These are phyloP conservation scores for Liquidambar formosana DNA, from an alignment of 164 flowering plant species.

Conservation along the genomic window DNA sequence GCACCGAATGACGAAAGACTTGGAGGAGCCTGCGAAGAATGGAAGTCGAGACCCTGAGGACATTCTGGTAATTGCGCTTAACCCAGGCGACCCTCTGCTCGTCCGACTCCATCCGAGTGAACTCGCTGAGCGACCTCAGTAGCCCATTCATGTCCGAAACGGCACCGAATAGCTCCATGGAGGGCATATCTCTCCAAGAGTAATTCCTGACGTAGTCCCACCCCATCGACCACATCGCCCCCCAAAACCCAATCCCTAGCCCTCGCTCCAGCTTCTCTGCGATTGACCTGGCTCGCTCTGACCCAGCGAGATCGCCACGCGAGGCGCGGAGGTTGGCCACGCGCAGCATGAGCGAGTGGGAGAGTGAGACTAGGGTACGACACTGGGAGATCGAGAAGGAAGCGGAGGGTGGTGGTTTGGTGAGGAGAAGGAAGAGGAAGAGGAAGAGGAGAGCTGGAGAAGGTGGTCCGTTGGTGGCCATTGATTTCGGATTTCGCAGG, in stretches of 20 bases:
- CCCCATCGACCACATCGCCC: conserved; percentile 36
- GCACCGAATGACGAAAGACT: conserved; percentile 49
- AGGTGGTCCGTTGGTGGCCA: conserved; percentile 6
- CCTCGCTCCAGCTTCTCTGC: conserved; percentile 46
- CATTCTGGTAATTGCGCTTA: conserved; percentile 36
- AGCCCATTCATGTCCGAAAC: conserved; percentile 49
- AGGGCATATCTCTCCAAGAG: conserved; percentile 52
- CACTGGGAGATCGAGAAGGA: conserved; percentile 26
- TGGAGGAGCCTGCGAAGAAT: conserved; percentile 35
- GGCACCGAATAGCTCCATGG: conserved; percentile 30
- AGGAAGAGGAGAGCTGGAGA: conserved; percentile 17
- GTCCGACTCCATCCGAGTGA: conserved; percentile 45
- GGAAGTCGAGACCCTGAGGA: conserved; percentile 39
- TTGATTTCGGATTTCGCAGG: not conserved
- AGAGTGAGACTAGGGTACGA: conserved; percentile 38
- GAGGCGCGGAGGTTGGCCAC: conserved; percentile 57
- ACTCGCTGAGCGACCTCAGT: conserved; percentile 36
- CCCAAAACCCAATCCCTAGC: conserved; percentile 39
- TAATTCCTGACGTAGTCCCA: conserved; percentile 62
- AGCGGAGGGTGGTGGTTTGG: conserved; percentile 12
- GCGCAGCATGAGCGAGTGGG: conserved; percentile 60
- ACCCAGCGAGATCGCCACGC: conserved; percentile 53
- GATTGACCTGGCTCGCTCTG: conserved; percentile 41
- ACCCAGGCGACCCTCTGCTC: conserved; percentile 46
- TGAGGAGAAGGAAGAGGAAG: conserved; percentile 27